Evolutionary conservation across 768 basidiomycete genomes (phyloP), one percentile per base, ranked within the genome.

Genomic region (Rhodotorula sphaerocarpa): DNA sequence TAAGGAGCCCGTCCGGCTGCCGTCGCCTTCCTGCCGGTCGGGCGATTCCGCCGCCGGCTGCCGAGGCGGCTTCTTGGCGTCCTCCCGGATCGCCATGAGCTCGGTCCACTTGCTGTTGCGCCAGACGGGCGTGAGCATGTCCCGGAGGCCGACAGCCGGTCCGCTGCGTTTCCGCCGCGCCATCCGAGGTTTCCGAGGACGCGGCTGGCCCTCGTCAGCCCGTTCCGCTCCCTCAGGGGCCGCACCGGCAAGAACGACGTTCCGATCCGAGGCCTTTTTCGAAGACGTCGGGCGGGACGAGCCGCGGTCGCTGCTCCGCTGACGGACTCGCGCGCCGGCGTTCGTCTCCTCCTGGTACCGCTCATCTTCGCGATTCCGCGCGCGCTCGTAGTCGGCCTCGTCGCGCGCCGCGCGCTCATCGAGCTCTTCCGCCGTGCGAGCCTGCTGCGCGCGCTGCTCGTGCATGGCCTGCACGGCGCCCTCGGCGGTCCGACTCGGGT

Each of bases 391-490:
- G 10, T 39, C 36, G 28, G 33, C 21, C 20, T 28, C 33, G 23
- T 59, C 57, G 41, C 28, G 41, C 18, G 23, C 1, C 34, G 20
- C 46, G n/a, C 46, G n/a, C 21, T 51, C 21, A 12, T 51, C 50
- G 11, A 10, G 21, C 33, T 36, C 27, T 33, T 34, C 23, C 33
- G 34, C 50, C 6, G 34, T 33, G 31, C 20, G 11, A 9, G 21
- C 50, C 1, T 45, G 36, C 30, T 50, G 21, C n/a, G 44, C 51
- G 4, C 58, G 50, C 50, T 59, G 58, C 44, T 43, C 58, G 21
- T 59, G 46, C 58, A 59, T 33, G 16, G 50, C 58, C 14, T 31
- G 31, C 25, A 59, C 58, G 11, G 58, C 58, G 25, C 58, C 58
- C 44, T 59, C 58, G 6, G 58, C 58, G 25, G 58, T 59, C 27